Evolutionary conservation across 345 rosid genomes (phyloP), one percentile per base, ranked within the genome.

Genomic region (Theobroma cacao): DNA sequence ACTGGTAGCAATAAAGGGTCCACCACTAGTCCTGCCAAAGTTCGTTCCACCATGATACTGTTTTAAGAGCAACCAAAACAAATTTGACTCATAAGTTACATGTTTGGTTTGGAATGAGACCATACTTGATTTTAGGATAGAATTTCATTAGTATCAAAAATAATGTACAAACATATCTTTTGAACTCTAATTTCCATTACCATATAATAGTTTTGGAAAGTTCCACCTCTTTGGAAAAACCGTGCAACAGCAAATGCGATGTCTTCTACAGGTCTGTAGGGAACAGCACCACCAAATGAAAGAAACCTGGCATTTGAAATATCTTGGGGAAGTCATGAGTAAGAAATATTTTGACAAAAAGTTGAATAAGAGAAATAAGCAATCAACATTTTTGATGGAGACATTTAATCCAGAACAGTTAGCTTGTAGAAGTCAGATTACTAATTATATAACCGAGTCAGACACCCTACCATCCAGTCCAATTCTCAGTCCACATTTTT

Each of bases 1-100:
- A 80, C 94, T 92, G 77, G 99, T 95, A 61, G 96, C 52, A 75
- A 95, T 95, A 59, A 95, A 93, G 17, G 99, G 99, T 85, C 99
- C 99, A 77, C 99, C 99, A 58, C 85, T 68, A 50, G 84, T 80
- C 75, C 90, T 90, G 70, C 82, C 99, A 67, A 95, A 95, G 88
- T 95, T 95, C 64, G 99, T 93, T 75, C 99, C 99, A 62, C 99
- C 99, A 33, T 95, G 97, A 82, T 95, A 95, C 99, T 95, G 82
- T 72, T 52, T 50, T 74, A 65, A 70, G 70, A 20, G 56, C 65
- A 81, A 64, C 72, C 78, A 75, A 79, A 83, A 71, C 20, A 77
- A 78, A 64, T 65, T 68, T 71, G 13, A 56, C 41, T 4, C 26
- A 73, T 72, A 41, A 52, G 52, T 53, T 52, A n/a, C 52, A 40